Evolutionary conservation across 2,329 filamentous ascomycete genomes (phyloP).

Genomic region (Fusarium piperis): DNA sequence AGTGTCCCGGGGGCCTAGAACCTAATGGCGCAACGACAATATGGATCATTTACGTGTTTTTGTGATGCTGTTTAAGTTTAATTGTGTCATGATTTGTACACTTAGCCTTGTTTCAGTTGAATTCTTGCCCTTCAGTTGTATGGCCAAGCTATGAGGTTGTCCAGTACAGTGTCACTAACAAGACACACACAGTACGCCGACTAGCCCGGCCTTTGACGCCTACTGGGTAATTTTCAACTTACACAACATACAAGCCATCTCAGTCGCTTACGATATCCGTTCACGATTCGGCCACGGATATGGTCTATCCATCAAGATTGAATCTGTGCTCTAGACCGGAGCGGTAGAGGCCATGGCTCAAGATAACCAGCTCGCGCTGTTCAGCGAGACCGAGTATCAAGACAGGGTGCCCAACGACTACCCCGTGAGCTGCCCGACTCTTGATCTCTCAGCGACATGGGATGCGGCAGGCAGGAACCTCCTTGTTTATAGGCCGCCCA

Average conservation of each 20-base stretch:
- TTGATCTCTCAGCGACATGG: constrained; percentile 80
- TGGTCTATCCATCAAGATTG: not conserved
- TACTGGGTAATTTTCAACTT: constrained; percentile 15
- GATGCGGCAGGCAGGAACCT: constrained; percentile 75
- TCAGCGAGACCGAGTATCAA: constrained; percentile 68
- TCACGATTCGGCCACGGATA: not conserved
- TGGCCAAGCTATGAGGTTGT: not conserved
- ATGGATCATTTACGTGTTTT: constrained; percentile 33
- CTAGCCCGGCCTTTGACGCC: not conserved
- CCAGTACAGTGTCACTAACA: not conserved
- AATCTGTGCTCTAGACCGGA: constrained; percentile 1
- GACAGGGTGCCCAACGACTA: constrained; percentile 65
- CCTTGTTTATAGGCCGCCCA: constrained; percentile 80
- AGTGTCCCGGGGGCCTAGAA: constrained; percentile 42
- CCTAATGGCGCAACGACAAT: constrained; percentile 45
- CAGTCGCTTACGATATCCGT: not conserved
- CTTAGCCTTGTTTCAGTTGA: not conserved
- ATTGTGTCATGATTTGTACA: not conserved
- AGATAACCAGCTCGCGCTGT: constrained; percentile 53
- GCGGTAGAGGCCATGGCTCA: constrained; percentile 38
- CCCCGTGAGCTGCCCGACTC: constrained; percentile 81
- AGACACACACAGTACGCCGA: constrained; percentile 7
- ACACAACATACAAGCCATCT: not conserved
- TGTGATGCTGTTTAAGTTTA: not conserved
- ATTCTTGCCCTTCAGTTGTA: not conserved